Conservation (phyloP, 306 rosid genomes). For the Lathyrus sativus region DNA sequence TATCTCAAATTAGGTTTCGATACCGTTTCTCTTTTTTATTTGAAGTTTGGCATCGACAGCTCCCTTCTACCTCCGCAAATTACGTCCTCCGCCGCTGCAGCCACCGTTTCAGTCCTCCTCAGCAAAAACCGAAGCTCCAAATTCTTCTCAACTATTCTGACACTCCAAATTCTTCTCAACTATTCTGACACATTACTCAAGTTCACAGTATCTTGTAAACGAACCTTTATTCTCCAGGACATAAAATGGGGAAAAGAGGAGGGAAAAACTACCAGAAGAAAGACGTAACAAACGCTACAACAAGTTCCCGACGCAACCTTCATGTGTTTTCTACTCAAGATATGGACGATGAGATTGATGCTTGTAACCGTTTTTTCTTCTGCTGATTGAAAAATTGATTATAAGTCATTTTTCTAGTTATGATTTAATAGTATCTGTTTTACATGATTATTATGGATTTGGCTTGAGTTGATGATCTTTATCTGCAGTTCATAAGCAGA, state of each 20-base stretch:
- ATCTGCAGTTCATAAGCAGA: slow-evolving; percentile 79
- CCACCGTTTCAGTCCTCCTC: too few species aligned
- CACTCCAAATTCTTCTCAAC: too few species aligned
- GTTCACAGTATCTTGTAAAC: too few species aligned
- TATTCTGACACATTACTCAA: too few species aligned
- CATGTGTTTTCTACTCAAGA: slow-evolving; percentile 42
- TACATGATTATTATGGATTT: neutral
- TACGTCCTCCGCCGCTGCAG: too few species aligned
- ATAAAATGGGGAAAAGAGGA: slow-evolving; percentile 65
- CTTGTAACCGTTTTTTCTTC: slow-evolving; percentile 50
- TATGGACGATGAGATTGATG: slow-evolving; percentile 89
- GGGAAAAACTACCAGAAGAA: slow-evolving; percentile 40
- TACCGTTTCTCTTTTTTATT: too few species aligned
- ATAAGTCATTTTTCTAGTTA: neutral
- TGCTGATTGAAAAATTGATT: neutral
- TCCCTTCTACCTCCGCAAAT: too few species aligned
- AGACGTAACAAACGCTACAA: slow-evolving; percentile 41
- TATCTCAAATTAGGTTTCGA: too few species aligned
- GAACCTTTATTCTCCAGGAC: too few species aligned
- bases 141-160: too few species aligned
- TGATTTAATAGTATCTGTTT: neutral
- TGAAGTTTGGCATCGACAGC: too few species aligned
- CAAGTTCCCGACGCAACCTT: slow-evolving; percentile 30
- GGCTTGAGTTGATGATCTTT: neutral
- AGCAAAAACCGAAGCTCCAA: too few species aligned